A percentile compares a stretch with the other conserved stretches of the same genome.
Conservation (phyloP, 768 basidiomycete genomes). For the Russula sp. region DNA sequence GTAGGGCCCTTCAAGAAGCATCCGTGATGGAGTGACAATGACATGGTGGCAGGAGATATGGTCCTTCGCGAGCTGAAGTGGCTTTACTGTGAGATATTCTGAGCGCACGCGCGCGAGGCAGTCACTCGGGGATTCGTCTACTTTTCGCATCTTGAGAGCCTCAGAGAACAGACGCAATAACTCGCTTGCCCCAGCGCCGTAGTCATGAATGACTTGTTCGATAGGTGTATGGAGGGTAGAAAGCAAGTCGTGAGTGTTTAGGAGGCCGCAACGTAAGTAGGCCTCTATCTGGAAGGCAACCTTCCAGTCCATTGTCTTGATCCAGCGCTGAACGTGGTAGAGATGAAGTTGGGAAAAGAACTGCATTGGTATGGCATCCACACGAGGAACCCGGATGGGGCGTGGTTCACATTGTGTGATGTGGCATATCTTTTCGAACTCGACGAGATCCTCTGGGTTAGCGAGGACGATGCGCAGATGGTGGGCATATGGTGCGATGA, state of each 20-base stretch:
- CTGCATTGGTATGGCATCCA: conserved; percentile 44
- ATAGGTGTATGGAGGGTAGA: conserved; percentile 40
- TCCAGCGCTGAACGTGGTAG: conserved; percentile 38
- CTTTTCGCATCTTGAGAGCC: conserved; percentile 39
- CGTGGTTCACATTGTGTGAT: conserved; percentile 38
- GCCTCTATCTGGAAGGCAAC: conserved; percentile 76
- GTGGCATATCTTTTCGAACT: conserved; percentile 50
- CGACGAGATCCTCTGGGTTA: conserved; percentile 43
- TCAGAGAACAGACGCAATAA: conserved; percentile 53
- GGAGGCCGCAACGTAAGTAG: conserved; percentile 53
- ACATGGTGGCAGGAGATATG: conserved; percentile 67
- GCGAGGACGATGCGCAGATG: conserved; percentile 61
- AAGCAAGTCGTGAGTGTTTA: conserved; percentile 55
- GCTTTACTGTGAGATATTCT: conserved; percentile 23
- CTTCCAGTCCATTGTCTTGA: conserved; percentile 50
- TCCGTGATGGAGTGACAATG: conserved; percentile 68
- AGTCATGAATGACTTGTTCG: conserved; percentile 34
- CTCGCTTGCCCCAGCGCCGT: conserved; percentile 35
- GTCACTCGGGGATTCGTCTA: conserved; percentile 36
- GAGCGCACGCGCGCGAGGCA: conserved; percentile 42
- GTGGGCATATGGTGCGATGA: conserved; percentile 63
- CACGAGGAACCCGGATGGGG: conserved; percentile 28
- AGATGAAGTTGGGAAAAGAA: conserved; percentile 51
- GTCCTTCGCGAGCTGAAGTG: conserved; percentile 30
- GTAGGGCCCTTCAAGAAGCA: conserved; percentile 72